These are phyloP conservation scores for Cajanus cajan DNA, from an alignment of 306 rosid species.

Conservation along the genomic window DNA sequence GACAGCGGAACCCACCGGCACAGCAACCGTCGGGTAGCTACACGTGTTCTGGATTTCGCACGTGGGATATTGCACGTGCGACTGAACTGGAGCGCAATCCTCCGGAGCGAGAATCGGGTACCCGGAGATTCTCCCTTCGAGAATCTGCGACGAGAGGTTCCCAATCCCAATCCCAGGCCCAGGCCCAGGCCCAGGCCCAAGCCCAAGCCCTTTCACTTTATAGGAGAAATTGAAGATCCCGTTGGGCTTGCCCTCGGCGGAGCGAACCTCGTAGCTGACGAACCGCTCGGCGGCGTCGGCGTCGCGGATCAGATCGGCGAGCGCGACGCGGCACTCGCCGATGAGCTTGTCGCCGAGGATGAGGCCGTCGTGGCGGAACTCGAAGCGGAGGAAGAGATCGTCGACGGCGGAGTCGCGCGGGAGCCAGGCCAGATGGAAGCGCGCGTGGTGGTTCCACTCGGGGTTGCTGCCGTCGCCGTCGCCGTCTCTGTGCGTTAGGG, in stretches of 20 bases:
- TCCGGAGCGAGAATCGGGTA: constrained; percentile 35
- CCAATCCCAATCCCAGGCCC: constrained; percentile 6
- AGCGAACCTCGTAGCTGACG: constrained; percentile 53
- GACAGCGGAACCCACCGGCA: neutral
- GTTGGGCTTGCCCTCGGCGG: constrained; percentile 39
- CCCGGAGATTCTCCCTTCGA: constrained; percentile 37
- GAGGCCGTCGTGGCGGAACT: constrained; percentile 48
- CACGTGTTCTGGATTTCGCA: constrained; percentile 9
- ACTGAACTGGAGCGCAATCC: neutral
- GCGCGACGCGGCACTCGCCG: constrained; percentile 45
- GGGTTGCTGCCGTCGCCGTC: constrained; percentile 36
- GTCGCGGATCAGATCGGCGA: constrained; percentile 37
- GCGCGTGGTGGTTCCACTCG: constrained; percentile 44
- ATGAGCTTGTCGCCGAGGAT: constrained; percentile 44
- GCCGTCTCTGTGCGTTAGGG: constrained; percentile 20
- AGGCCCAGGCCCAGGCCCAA: too few species aligned
- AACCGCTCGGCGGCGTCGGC: constrained; percentile 16
- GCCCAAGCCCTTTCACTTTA: constrained; percentile 12
- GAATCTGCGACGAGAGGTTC: constrained; percentile 4
- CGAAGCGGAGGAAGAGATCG: constrained; percentile 34
- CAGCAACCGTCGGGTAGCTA: constrained; percentile 14
- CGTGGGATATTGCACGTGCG: constrained; percentile 14
- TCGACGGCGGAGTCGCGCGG: neutral
- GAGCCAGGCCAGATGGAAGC: constrained; percentile 32
- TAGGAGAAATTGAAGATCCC: constrained; percentile 51